phyloP scores from a whole-genome alignment of 345 rosid genomes.

The Eucalyptus tenuipes region DNA sequence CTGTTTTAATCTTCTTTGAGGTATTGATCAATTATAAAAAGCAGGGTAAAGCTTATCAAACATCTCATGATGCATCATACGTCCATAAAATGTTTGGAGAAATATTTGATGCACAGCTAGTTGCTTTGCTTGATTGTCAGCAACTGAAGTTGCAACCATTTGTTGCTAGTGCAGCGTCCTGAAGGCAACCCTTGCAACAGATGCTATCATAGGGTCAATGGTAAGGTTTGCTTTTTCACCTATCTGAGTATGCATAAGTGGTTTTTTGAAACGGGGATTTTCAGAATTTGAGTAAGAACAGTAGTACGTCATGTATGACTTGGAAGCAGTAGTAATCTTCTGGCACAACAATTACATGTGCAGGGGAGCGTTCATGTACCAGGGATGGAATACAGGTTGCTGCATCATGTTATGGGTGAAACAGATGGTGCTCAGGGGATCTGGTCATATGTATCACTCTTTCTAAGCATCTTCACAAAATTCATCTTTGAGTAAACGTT shows the following conservation, averaged over 20 bases:
- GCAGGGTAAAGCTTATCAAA: background rate
- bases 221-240: constrained; percentile 15
- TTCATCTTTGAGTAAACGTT: background rate
- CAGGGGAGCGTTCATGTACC: constrained; percentile 53
- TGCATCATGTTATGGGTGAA: constrained; percentile 81
- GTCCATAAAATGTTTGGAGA: background rate
- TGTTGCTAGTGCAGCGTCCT: too few species aligned
- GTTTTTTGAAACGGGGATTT: background rate
- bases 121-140: too few species aligned
- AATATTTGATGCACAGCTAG: background rate
- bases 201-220: constrained; percentile 68
- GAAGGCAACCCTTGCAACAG: constrained; percentile 79
- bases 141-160: too few species aligned
- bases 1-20: background rate
- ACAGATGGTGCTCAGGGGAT: constrained; percentile 52
- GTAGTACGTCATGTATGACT: background rate
- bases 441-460: constrained; percentile 47
- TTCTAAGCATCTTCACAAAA: background rate
- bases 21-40: background rate
- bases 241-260: background rate
- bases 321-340: background rate
- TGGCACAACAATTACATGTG: background rate
- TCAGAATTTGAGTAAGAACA: background rate
- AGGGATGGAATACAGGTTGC: constrained; percentile 75
- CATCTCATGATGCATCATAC: background rate